Conservation (phyloP, 208 protist genomes). For the Trypanosoma boissoni region DNA sequence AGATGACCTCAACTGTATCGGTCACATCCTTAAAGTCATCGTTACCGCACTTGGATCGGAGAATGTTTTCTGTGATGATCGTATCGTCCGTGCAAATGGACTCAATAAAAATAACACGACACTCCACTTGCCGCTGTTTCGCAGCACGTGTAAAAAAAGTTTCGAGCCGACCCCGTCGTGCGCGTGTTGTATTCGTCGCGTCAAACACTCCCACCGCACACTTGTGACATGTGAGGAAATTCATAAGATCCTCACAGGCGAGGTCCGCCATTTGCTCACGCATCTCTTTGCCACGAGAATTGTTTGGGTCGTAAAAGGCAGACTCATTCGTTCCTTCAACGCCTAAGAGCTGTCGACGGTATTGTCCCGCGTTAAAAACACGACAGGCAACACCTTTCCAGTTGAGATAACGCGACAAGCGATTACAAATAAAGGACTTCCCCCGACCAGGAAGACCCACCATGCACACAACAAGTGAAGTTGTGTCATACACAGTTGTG, state of each 20-base stretch:
- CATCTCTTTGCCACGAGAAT: constrained; percentile 58
- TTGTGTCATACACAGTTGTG: constrained; percentile 72
- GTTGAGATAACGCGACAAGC: constrained; percentile 87
- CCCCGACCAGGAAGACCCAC: constrained; percentile 85
- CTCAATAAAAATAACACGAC: constrained; percentile 89
- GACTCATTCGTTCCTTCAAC: constrained; percentile 61
- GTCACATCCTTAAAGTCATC: constrained; percentile 86
- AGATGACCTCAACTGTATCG: constrained; percentile 75
- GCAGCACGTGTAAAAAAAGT: constrained; percentile 57
- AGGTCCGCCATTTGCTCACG: constrained; percentile 86
- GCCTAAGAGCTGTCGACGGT: constrained; percentile 79
- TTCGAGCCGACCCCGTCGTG: constrained; percentile 57
- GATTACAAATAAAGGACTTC: constrained; percentile 85
- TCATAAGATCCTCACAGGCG: constrained; percentile 74
- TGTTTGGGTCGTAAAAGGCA: constrained; percentile 81
- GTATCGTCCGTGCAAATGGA: constrained; percentile 88
- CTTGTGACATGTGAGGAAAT: constrained; percentile 66
- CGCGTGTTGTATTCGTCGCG: constrained; percentile 88
- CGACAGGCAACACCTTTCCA: constrained; percentile 88
- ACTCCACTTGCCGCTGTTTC: constrained; percentile 38
- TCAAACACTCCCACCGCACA: constrained; percentile 88
- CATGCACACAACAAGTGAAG: constrained; percentile 87
- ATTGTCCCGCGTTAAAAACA: constrained; percentile 90
- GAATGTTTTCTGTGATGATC: constrained; percentile 88
- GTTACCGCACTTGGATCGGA: constrained; percentile 87